A percentile compares a stretch with the other conserved stretches of the same genome.
phyloP scores from a whole-genome alignment of 352 stramenopile species.

The Phytophthora tentaculata region DNA sequence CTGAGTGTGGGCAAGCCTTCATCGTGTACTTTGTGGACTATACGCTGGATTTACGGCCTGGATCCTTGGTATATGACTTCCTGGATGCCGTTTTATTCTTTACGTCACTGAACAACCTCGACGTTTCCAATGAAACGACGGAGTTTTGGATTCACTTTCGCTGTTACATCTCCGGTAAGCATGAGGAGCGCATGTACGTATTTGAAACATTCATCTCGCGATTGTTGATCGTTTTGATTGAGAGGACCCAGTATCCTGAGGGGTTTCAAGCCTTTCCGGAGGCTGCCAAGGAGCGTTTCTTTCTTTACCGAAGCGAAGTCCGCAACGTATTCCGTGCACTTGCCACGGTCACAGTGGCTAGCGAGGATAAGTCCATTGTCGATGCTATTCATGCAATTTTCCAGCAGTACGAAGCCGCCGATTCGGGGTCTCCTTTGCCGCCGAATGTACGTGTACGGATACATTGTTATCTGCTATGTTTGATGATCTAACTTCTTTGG shows the following conservation, averaged over 20 bases:
- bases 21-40: constrained; percentile 86
- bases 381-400: constrained; percentile 79
- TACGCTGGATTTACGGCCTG: constrained; percentile 59
- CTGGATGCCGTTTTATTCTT: constrained; percentile 74
- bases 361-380: constrained; percentile 82
- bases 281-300: constrained; percentile 67
- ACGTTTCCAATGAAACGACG: constrained; percentile 83
- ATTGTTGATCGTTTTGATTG: constrained; percentile 69
- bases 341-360: constrained; percentile 69
- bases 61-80: constrained; percentile 80
- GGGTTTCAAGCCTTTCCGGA: constrained; percentile 57
- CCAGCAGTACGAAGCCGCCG: constrained; percentile 65
- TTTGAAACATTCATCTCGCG: constrained; percentile 81
- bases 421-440: constrained; percentile 47
- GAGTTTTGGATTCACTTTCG: constrained; percentile 86
- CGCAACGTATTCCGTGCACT: constrained; percentile 78
- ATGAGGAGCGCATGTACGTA: constrained; percentile 69
- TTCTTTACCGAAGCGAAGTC: constrained; percentile 73
- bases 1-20: constrained; percentile 79
- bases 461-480: constrained; percentile 5
- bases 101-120: constrained; percentile 65
- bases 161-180: constrained; percentile 75
- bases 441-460: constrained; percentile 38
- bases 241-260: constrained; percentile 71
- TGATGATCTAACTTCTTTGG: constrained; percentile 15